phyloP scores from a whole-genome alignment of 2,329 filamentous ascomycete genomes.

The Colletotrichum magnum region DNA sequence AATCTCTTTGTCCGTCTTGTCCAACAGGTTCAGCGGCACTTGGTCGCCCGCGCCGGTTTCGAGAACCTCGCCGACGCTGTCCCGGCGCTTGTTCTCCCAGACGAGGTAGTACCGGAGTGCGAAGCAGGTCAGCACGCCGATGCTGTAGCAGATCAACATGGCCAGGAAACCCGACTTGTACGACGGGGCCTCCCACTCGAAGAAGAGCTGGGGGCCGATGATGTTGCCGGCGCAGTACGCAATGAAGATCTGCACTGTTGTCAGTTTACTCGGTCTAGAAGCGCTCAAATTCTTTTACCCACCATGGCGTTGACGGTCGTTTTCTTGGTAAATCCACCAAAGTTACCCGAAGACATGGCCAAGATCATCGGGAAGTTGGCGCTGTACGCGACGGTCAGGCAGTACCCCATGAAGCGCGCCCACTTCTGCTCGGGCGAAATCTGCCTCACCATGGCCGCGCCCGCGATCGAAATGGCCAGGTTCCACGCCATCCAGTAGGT shows the following conservation, averaged over 20 bases:
- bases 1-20: constrained; percentile 70
- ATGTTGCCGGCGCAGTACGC: constrained; percentile 67
- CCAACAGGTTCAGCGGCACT: constrained; percentile 55
- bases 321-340: constrained; percentile 77
- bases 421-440: constrained; percentile 57
- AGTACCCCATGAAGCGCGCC: constrained; percentile 47
- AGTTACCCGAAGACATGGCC: constrained; percentile 78
- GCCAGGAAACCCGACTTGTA: constrained; percentile 71
- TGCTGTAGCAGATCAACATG: constrained; percentile 53
- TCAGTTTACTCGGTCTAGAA: neutral
- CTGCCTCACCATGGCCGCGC: constrained; percentile 69
- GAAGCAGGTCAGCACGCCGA: constrained; percentile 60
- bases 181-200: constrained; percentile 66
- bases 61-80: constrained; percentile 7
- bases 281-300: neutral
- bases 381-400: constrained; percentile 63
- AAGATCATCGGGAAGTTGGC: constrained; percentile 76
- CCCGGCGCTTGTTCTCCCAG: constrained; percentile 37
- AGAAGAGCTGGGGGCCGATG: constrained; percentile 75
- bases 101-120: constrained; percentile 11
- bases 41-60: constrained; percentile 60
- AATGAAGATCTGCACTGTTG: constrained; percentile 2
- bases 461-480: constrained; percentile 55
- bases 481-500: constrained; percentile 62
- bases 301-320: constrained; percentile 67